A percentile compares a stretch with the other conserved stretches of the same genome.
These are phyloP conservation scores for Krasilnikovozyma curviuscula DNA, from an alignment of 768 basidiomycete genomes.

Conservation along the genomic window DNA sequence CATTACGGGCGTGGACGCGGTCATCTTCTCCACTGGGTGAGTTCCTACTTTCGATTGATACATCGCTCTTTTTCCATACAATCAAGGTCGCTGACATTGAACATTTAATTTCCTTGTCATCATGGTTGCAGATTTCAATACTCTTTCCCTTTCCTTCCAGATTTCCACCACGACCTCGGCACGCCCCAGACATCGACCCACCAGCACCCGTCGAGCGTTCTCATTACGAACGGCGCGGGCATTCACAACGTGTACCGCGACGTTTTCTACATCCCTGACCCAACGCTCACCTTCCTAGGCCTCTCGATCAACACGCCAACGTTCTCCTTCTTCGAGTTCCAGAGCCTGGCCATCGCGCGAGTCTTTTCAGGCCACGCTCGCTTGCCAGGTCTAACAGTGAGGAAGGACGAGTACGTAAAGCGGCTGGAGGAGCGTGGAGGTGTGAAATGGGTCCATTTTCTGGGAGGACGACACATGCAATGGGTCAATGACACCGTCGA, in stretches of 20 bases:
- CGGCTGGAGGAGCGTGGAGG: conserved; percentile 8
- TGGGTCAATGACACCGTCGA: too few relatives aligned
- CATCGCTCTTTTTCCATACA: too few relatives aligned
- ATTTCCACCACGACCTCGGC: conserved; percentile 23
- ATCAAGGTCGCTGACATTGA: background rate
- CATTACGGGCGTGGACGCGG: conserved; percentile 26
- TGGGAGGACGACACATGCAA: too few relatives aligned
- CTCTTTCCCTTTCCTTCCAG: conserved; percentile 32
- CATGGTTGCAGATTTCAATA: conserved; percentile 25
- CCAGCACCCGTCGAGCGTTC: background rate
- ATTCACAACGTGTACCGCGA: conserved; percentile 31
- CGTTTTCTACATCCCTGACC: conserved; percentile 32
- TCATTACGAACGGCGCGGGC: conserved; percentile 31
- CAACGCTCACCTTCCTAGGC: conserved; percentile 29
- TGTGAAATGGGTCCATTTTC: conserved; percentile 13
- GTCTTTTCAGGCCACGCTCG: too few relatives aligned
- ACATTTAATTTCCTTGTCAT: background rate
- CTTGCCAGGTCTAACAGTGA: conserved; percentile 5
- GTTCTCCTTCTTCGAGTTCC: conserved; percentile 19
- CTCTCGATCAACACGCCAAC: conserved; percentile 17
- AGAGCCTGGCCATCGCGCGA: too few relatives aligned
- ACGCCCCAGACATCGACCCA: background rate
- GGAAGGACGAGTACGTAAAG: conserved; percentile 2
- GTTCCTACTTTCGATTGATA: background rate
- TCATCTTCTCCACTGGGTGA: conserved; percentile 30